Base-by-base conservation (phyloP, 139 green algal species). In the Chlamydomonas incerta region DNA sequence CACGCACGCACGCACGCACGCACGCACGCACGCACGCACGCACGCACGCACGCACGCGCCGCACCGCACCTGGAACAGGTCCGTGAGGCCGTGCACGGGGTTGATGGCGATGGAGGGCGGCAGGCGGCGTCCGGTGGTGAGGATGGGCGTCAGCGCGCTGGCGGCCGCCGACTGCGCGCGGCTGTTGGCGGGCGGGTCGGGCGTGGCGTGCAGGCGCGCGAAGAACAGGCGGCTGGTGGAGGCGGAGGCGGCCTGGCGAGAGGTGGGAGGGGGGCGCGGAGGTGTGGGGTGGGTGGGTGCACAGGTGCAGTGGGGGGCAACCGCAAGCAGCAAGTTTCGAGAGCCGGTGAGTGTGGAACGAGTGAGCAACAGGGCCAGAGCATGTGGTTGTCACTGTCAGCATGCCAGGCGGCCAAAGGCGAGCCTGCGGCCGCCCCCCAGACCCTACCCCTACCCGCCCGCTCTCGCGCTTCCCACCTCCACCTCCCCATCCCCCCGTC, bases 181-280 rank as follows among this genome's bases (percentile, higher is more conserved):
- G 60, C n/a, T 70, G 72, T 75, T 75, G 72, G n/a, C 29, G 34
- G 82, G 82, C n/a, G 82, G 82, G 58, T 87, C 72, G 46, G 82
- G 82, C 11, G 75, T 74, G 41, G 62, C 50, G 72, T 87, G 82
- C 72, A 87, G 71, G 35, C 82, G 82, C 20, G 72, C 82, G 75
- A 87, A 87, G 62, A 82, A 87, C 46, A 87, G 72, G 9, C 29
- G 26, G 37, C 26, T 29, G 55, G 62, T 31, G 29, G 75, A 23
- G 75, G 26, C 1, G 34, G 75, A 73, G 6, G 35, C 75, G 60
- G 62, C 75, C 75, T 83, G 75, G 26, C 24, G 57, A 14, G 28
- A 31, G 26, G 74, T 57, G 52, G 13, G 14, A 29, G 47, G 52
- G n/a, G 31, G 73, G 63, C 20, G 1, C 18, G 73, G 73, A 2